Evolutionary conservation across 495 filamentous ascomycete genomes (phyloP).

Genomic region (Copromyces sp.): DNA sequence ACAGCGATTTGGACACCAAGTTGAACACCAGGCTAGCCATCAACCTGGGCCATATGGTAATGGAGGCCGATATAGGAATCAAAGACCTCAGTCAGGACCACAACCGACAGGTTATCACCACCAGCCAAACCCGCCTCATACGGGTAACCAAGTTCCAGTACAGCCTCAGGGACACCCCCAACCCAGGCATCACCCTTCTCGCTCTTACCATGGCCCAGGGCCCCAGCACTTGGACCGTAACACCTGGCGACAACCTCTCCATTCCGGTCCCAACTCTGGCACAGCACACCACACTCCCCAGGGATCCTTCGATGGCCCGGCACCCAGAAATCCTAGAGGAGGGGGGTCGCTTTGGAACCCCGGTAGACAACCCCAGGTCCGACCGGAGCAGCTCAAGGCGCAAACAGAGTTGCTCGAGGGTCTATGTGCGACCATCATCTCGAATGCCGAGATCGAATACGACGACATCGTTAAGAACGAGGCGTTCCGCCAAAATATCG

Average conservation of each 20-base stretch:
- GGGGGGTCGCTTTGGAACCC: slow-evolving; percentile 6
- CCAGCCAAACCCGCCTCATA: background rate
- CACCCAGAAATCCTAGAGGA: slow-evolving; percentile 5
- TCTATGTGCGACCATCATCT: slow-evolving; percentile 31
- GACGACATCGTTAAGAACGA: slow-evolving; percentile 54
- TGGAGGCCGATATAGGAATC: slow-evolving; percentile 10
- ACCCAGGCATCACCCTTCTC: slow-evolving; percentile 20
- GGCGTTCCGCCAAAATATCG: slow-evolving; percentile 45
- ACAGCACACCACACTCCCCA: background rate
- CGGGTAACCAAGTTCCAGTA: background rate
- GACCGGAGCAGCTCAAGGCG: slow-evolving; percentile 28
- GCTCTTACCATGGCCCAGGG: slow-evolving; percentile 19
- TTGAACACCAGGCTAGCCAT: background rate
- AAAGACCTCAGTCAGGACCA: slow-evolving; percentile 13
- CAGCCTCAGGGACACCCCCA: background rate
- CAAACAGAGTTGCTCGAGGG: slow-evolving; percentile 38
- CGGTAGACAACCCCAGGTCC: slow-evolving; percentile 7
- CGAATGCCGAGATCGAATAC: slow-evolving; percentile 35
- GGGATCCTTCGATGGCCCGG: slow-evolving; percentile 5
- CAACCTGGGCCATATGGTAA: background rate
- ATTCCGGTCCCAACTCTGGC: slow-evolving; percentile 5
- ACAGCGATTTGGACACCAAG: background rate
- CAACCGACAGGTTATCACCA: background rate
- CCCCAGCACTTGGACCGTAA: slow-evolving; percentile 5
- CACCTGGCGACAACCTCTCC: slow-evolving; percentile 12